Evolutionary conservation across 441 rosid species (phyloP).

Genomic region (Gossypium laxum): DNA sequence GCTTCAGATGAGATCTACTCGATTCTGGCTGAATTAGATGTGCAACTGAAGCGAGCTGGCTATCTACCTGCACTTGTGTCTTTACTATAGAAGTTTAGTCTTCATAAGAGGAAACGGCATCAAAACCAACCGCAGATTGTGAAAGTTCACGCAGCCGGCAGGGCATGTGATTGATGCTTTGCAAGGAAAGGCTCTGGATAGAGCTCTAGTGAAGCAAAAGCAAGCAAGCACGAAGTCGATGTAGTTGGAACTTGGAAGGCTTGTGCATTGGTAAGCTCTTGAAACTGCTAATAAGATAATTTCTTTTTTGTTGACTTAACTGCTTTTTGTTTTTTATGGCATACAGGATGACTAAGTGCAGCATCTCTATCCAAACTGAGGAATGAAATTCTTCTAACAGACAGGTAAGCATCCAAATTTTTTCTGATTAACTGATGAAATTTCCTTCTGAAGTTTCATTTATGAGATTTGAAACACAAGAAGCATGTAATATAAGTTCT

Average conservation of each 20-base stretch:
- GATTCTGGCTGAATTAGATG: constrained; percentile 33
- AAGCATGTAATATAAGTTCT: not conserved
- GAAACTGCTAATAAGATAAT: not conserved
- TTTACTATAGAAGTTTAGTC: not conserved
- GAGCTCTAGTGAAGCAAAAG: not conserved
- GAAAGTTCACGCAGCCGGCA: not conserved
- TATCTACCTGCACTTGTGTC: constrained; percentile 18
- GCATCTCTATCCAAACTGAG: constrained; percentile 65
- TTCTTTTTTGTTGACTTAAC: not conserved
- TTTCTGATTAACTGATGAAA: not conserved
- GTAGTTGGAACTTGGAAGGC: constrained; percentile 1
- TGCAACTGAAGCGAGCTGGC: constrained; percentile 30
- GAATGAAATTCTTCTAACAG: constrained; percentile 70
- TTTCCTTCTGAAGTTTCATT: not conserved
- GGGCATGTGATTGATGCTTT: not conserved
- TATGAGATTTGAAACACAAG: not conserved
- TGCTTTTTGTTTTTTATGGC: not conserved
- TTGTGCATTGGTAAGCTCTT: not conserved
- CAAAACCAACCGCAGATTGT: not conserved
- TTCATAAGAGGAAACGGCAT: not conserved
- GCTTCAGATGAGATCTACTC: constrained; percentile 29
- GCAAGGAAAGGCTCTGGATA: not conserved
- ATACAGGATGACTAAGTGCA: constrained; percentile 64
- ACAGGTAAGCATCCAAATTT: constrained; percentile 38
- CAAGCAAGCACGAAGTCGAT: not conserved